phyloP scores from a whole-genome alignment of 164 flowering plant species.

The Stephania yunnanensis region DNA sequence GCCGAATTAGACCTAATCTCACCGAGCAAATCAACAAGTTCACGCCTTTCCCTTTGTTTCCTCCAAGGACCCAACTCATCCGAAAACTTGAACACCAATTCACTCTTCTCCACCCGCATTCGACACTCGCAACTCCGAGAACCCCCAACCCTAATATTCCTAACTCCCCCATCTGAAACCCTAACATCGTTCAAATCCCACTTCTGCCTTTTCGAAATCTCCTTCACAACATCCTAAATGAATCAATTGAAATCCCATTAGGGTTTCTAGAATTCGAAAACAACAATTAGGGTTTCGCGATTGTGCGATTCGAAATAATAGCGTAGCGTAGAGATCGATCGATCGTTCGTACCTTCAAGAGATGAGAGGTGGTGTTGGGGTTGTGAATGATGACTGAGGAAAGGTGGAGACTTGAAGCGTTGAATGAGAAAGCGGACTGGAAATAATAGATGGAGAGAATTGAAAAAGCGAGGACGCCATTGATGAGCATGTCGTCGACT shows the following conservation, averaged over 20 bases:
- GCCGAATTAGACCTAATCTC: slow-evolving; percentile 24
- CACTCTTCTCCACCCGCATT: slow-evolving; percentile 36
- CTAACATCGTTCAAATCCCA: slow-evolving; percentile 41
- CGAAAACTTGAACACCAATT: slow-evolving; percentile 27
- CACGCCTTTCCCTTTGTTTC: slow-evolving; percentile 19
- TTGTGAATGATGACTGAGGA: neutral
- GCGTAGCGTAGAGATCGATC: too few species aligned
- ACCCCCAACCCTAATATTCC: slow-evolving; percentile 32
- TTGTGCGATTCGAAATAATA: neutral
- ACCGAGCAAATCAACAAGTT: slow-evolving; percentile 28
- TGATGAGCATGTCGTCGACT: neutral
- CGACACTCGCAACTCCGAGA: slow-evolving; percentile 34
- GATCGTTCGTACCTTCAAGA: slow-evolving; percentile 16
- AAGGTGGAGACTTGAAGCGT: slow-evolving; percentile 9
- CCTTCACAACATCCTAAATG: slow-evolving; percentile 52
- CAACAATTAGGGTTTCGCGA: slow-evolving; percentile 1
- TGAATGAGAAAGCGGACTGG: neutral
- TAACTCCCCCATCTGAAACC: slow-evolving; percentile 33
- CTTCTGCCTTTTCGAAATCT: slow-evolving; percentile 36
- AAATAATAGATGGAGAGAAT: neutral
- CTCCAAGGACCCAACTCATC: slow-evolving; percentile 51
- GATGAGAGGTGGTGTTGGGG: slow-evolving; percentile 3
- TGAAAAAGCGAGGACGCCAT: neutral
- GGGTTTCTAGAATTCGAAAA: neutral
- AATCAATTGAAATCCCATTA: neutral